Evolutionary conservation across 2,329 filamentous ascomycete genomes (phyloP).

Genomic region (Colletotrichum sp.): DNA sequence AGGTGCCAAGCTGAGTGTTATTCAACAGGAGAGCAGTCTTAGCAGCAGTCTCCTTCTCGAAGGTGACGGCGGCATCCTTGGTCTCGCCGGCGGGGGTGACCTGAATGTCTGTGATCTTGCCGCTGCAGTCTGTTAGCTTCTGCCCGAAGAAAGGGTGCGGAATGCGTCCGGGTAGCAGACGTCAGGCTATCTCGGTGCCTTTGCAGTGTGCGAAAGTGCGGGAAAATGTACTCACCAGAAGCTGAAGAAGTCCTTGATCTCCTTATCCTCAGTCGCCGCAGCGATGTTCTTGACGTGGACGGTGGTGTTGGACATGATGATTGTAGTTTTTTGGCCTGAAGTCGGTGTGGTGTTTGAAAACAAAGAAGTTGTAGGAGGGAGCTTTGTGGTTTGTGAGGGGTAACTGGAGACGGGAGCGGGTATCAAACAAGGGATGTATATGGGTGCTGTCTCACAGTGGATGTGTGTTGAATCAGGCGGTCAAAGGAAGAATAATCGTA

Average conservation of each 20-base stretch:
- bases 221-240: constrained; percentile 71
- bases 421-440: constrained; percentile 13
- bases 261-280: constrained; percentile 80
- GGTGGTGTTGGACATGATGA: constrained; percentile 65
- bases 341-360: constrained; percentile 1
- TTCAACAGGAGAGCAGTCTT: constrained; percentile 97
- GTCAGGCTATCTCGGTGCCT: neutral
- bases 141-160: neutral
- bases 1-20: constrained; percentile 90
- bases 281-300: constrained; percentile 93
- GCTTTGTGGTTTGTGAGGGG: constrained; percentile 13
- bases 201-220: neutral
- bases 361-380: constrained; percentile 6
- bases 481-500: neutral
- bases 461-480: neutral
- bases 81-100: constrained; percentile 71
- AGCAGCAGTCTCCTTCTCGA: constrained; percentile 95
- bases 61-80: constrained; percentile 90
- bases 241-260: constrained; percentile 96
- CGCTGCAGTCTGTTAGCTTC: constrained; percentile 54
- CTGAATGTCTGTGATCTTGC: constrained; percentile 87
- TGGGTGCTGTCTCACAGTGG: constrained; percentile 5
- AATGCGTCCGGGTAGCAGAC: neutral
- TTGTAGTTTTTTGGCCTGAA: neutral
- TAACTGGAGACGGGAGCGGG: constrained; percentile 5